These are phyloP conservation scores for Barnettozyma pratensis DNA, from an alignment of 805 yeast genomes.

Conservation along the genomic window DNA sequence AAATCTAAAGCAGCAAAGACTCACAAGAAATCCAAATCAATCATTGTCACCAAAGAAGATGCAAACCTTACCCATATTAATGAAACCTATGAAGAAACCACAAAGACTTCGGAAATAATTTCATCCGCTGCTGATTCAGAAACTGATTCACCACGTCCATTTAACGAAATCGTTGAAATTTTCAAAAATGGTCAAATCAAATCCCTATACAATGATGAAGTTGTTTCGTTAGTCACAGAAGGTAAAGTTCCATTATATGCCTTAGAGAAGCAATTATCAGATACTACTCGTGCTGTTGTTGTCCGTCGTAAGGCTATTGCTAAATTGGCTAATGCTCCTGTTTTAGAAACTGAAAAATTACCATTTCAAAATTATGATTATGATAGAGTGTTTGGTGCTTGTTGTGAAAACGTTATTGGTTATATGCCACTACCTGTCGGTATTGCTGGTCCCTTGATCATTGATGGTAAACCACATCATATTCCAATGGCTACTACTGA, in stretches of 20 bases:
- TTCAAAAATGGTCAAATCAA: constrained; percentile 70
- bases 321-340: constrained; percentile 73
- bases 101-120: constrained; percentile 22
- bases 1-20: constrained; percentile 13
- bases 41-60: constrained; percentile 27
- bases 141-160: constrained; percentile 39
- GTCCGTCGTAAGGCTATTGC: constrained; percentile 94
- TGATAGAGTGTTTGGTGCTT: constrained; percentile 95
- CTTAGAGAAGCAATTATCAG: constrained; percentile 84
- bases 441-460: constrained; percentile 92
- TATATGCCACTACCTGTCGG: constrained; percentile 96
- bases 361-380: constrained; percentile 87
- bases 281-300: constrained; percentile 87
- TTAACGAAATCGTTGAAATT: constrained; percentile 58
- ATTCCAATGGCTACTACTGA: constrained; percentile 99
- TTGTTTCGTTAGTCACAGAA: constrained; percentile 59
- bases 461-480: constrained; percentile 84
- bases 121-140: constrained; percentile 32
- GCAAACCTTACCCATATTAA: constrained; percentile 12
- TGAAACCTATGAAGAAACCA: constrained; percentile 12
- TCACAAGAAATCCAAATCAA: constrained; percentile 28
- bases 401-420: constrained; percentile 98
- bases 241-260: constrained; percentile 92
- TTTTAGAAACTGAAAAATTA: constrained; percentile 61
- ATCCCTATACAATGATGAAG: constrained; percentile 65